Conservation (phyloP, 2,329 filamentous ascomycete genomes). For the Ceratocystis albifundus region DNA sequence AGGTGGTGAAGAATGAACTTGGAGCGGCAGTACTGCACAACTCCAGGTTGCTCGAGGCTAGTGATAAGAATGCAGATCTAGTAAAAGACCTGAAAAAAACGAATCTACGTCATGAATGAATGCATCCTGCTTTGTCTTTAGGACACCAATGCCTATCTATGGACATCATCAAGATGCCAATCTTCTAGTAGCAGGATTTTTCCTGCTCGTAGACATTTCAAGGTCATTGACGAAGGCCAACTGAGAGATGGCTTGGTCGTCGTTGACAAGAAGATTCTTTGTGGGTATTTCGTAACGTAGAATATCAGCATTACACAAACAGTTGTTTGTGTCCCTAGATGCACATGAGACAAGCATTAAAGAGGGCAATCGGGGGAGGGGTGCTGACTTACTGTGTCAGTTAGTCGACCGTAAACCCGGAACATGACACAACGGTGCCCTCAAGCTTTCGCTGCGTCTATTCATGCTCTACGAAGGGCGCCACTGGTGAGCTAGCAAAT, state of each 20-base stretch:
- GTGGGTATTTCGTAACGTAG: background rate
- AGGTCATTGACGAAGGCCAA: background rate
- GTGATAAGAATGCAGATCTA: background rate
- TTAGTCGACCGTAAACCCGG: too few relatives aligned
- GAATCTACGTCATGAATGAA: slow-evolving; percentile 9
- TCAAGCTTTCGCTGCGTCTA: too few relatives aligned
- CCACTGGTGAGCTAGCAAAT: background rate
- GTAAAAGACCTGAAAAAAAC: background rate
- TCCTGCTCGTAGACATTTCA: background rate
- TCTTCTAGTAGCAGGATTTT: background rate
- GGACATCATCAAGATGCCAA: background rate
- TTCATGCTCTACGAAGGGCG: too few relatives aligned
- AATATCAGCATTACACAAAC: background rate
- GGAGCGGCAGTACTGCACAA: too few relatives aligned
- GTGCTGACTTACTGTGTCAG: too few relatives aligned
- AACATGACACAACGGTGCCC: too few relatives aligned
- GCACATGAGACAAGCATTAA: too few relatives aligned
- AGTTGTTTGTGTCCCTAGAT: too few relatives aligned
- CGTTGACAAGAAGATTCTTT: background rate
- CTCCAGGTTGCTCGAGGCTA: background rate
- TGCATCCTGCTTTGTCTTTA: background rate
- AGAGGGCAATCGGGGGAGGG: too few relatives aligned
- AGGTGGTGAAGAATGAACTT: too few relatives aligned
- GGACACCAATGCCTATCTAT: background rate
- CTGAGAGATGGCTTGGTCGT: background rate